Percentiles rank a stretch among this genome's conserved stretches.
These are phyloP conservation scores for Talaromyces verruculosus DNA, from an alignment of 2,329 filamentous ascomycete genomes.

Conservation along the genomic window DNA sequence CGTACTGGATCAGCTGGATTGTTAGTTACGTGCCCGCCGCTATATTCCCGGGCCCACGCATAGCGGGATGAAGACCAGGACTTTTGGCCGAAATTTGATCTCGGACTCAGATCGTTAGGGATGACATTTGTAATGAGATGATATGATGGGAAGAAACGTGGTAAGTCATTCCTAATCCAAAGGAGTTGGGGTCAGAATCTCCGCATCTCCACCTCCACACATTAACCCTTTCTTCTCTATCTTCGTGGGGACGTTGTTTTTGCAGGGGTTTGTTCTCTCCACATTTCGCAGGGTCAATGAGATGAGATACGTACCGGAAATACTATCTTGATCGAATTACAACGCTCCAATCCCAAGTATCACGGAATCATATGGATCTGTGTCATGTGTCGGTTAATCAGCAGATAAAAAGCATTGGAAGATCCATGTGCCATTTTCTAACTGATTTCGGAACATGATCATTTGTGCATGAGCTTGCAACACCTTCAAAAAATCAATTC, in stretches of 20 bases:
- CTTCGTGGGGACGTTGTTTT: not conserved
- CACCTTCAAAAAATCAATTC: too few relatives aligned
- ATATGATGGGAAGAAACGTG: not conserved
- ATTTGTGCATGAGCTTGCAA: not conserved
- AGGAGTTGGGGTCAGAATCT: not conserved
- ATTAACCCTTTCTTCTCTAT: not conserved
- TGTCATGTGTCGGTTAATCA: not conserved
- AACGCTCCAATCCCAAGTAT: not conserved
- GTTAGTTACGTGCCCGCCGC: not conserved
- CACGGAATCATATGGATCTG: not conserved
- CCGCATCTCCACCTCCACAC: conserved; percentile 8
- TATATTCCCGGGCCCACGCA: not conserved
- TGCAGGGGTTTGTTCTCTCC: not conserved
- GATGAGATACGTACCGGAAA: not conserved
- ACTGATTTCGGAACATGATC: not conserved
- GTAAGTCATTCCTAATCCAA: not conserved
- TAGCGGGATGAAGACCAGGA: not conserved
- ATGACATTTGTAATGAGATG: not conserved
- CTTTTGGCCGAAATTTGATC: not conserved
- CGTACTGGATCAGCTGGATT: not conserved
- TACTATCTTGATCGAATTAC: not conserved
- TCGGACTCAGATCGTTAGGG: not conserved
- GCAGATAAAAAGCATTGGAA: not conserved
- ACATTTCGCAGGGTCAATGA: not conserved
- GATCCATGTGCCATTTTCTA: not conserved